Conservation (phyloP, 495 filamentous ascomycete species). For the Parathielavia appendiculata region DNA sequence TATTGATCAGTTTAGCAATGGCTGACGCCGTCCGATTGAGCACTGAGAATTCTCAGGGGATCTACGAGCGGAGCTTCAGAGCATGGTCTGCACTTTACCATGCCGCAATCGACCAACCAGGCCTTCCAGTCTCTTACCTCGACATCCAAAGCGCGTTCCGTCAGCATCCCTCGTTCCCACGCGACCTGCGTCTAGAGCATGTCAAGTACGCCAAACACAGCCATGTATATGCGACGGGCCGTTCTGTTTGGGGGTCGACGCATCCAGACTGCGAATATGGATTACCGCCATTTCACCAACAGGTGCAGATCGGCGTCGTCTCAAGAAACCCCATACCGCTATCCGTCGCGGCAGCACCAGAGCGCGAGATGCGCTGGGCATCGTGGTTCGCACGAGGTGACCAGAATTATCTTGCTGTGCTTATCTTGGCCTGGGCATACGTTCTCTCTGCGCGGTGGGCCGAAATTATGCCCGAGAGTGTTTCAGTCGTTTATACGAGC, state of each 20-base stretch:
- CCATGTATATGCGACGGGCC: neutral
- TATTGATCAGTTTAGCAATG: neutral
- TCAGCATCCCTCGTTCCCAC: neutral
- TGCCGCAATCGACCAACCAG: neutral
- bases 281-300: neutral
- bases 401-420: constrained; percentile 13
- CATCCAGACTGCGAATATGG: neutral
- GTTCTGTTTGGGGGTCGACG: neutral
- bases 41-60: neutral
- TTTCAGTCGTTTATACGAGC: constrained; percentile 15
- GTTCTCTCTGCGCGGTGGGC: constrained; percentile 24
- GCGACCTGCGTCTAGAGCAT: neutral
- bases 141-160: neutral
- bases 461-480: constrained; percentile 13
- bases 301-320: constrained; percentile 6
- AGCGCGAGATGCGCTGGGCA: neutral
- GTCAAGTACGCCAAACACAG: neutral
- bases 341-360: neutral
- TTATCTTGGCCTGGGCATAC: constrained; percentile 23
- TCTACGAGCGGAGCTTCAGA: constrained; percentile 11
- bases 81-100: constrained; percentile 7
- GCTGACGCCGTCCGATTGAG: constrained; percentile 6
- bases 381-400: constrained; percentile 11
- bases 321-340: neutral
- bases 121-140: constrained; percentile 4